Evolutionary conservation across 768 basidiomycete genomes (phyloP).

Genomic region (Termitomyces sp.): DNA sequence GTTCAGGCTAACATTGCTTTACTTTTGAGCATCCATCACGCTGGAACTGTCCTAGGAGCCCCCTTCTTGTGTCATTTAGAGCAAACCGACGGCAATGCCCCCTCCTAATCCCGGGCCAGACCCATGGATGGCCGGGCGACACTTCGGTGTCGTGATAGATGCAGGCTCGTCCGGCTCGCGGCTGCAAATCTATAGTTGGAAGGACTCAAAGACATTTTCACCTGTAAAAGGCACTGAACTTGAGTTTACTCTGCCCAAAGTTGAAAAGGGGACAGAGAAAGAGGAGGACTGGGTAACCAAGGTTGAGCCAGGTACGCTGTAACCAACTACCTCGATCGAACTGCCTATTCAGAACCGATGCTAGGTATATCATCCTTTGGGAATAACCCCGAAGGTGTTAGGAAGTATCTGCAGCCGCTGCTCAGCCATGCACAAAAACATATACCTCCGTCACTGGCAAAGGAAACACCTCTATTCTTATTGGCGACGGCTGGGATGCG

Average conservation of each 20-base stretch:
- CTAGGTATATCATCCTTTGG: slow-evolving; percentile 86
- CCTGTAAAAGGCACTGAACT: slow-evolving; percentile 52
- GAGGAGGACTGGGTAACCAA: slow-evolving; percentile 88
- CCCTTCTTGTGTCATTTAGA: not conserved
- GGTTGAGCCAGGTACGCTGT: slow-evolving; percentile 82
- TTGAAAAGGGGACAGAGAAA: slow-evolving; percentile 85
- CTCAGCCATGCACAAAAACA: slow-evolving; percentile 77
- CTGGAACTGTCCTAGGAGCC: not conserved
- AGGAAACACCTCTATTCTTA: slow-evolving; percentile 86
- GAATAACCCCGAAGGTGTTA: slow-evolving; percentile 65
- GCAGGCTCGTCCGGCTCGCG: slow-evolving; percentile 97
- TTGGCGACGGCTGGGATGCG: slow-evolving; percentile 99
- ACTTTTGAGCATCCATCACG: not conserved
- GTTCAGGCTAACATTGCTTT: not conserved
- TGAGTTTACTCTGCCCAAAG: slow-evolving; percentile 64
- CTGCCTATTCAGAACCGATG: not conserved
- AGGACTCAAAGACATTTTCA: slow-evolving; percentile 58
- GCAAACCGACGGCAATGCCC: slow-evolving; percentile 47
- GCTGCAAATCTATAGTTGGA: slow-evolving; percentile 97
- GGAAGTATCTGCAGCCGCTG: slow-evolving; percentile 75
- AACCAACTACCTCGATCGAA: not conserved
- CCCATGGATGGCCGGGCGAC: slow-evolving; percentile 74
- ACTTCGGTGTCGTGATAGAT: slow-evolving; percentile 95
- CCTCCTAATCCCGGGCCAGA: slow-evolving; percentile 62
- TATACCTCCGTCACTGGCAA: slow-evolving; percentile 83